phyloP scores from a whole-genome alignment of 192 early-diverging fungal species.

The Coemansia sp. region DNA sequence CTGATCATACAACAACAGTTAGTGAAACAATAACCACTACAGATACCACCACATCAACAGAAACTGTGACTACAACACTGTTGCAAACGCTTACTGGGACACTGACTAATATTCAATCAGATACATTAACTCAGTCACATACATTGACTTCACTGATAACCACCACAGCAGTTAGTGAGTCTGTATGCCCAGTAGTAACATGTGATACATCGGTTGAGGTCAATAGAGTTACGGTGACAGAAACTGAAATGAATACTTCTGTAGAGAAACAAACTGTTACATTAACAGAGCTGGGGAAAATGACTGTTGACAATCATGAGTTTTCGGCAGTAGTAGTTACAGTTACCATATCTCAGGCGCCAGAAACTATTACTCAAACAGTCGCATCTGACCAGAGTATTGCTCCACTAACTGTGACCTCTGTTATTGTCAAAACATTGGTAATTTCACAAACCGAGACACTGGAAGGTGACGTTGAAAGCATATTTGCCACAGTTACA shows the following conservation, averaged over 20 bases:
- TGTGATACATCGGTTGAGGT: not conserved
- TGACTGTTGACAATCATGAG: not conserved
- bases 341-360: not conserved
- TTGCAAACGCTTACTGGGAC: not conserved
- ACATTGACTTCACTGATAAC: not conserved
- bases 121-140: no score
- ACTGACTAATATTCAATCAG: no score
- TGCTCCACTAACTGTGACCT: not conserved
- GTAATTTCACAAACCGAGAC: not conserved
- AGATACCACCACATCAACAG: not conserved
- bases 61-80: not conserved
- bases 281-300: not conserved
- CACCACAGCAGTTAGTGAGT: not conserved
- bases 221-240: not conserved
- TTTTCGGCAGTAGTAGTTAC: not conserved
- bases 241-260: not conserved
- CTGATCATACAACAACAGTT: conserved; percentile 2
- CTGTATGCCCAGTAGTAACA: conserved; percentile 1
- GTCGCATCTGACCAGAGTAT: not conserved
- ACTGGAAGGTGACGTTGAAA: not conserved
- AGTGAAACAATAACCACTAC: conserved; percentile 3
- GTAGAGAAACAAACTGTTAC: conserved; percentile 2
- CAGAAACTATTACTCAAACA: not conserved
- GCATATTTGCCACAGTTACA: not conserved
- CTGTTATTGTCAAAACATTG: not conserved